phyloP scores from a whole-genome alignment of 345 rosid species.

The Punica granatum region DNA sequence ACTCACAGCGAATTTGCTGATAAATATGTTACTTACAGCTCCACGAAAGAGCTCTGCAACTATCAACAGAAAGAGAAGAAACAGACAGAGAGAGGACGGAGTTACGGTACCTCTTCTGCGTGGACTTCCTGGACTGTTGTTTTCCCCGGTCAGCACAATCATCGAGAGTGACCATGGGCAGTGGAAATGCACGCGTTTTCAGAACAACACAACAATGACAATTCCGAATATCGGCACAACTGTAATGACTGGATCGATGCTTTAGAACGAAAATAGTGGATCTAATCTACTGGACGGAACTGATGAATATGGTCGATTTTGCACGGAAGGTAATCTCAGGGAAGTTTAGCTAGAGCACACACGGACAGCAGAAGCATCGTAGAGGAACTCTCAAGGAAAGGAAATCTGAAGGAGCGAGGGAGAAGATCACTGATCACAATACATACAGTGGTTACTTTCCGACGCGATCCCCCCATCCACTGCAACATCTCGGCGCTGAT shows the following conservation, averaged over 20 bases:
- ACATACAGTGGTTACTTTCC: conserved; percentile 68
- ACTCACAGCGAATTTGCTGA: neutral
- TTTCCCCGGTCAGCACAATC: conserved; percentile 2
- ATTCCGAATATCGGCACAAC: neutral
- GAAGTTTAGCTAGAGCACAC: neutral
- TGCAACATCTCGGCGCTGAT: conserved; percentile 48
- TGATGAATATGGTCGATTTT: neutral
- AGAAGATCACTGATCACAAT: no score
- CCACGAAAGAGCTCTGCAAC: no score
- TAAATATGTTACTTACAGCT: no score
- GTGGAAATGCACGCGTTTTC: neutral
- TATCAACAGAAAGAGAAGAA: neutral
- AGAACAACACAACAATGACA: neutral
- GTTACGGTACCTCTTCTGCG: conserved; percentile 37
- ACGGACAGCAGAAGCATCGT: neutral
- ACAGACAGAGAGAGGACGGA: conserved; percentile 3
- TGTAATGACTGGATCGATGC: no score
- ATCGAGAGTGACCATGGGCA: neutral
- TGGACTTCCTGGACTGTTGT: conserved; percentile 47
- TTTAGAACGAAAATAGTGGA: neutral
- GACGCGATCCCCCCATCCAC: conserved; percentile 95
- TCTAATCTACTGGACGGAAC: neutral
- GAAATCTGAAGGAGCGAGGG: neutral
- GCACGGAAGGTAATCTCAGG: neutral
- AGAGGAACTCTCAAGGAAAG: neutral